Evolutionary conservation across 2,329 filamentous ascomycete genomes (phyloP), one percentile per base, ranked within the genome.

Genomic region (Metarhizium rileyi): DNA sequence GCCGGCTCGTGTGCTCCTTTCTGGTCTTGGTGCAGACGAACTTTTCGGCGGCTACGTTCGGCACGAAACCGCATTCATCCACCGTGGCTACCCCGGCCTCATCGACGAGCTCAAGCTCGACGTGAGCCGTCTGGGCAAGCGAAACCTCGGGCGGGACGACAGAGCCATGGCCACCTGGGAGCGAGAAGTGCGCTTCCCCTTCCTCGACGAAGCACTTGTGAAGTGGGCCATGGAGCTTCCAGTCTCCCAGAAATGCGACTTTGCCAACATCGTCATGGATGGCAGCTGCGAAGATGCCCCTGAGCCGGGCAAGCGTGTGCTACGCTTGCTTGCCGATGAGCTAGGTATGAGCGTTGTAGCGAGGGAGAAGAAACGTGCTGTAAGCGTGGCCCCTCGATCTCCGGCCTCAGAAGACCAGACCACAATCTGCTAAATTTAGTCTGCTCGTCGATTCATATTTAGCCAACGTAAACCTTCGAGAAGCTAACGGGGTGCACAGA

Each of bases 101-200:
- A 70, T 90, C 4, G 79, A 87, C 1, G 91, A 98, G 66, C 77
- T 98, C 5, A 80, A 86, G 52, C 75, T 97, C 3, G 93, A 98
- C 53, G 84, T 97, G 35, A 74, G 80, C 44, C 81, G 94, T 23
- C 79, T 98, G 1, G 90, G 91, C 1, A 89, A 93, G 67, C 81
- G 93, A n/a, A 98, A 98, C 56, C 76, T 98, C 7, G 94, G 93
- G 4, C 83, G 93, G 9, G 93, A 98, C 61, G 94, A 98, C 66
- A 80, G 93, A 23, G 86, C 90, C 18, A 88, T 96, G 66, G 84
- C 88, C 2, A 80, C 95, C 61, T 97, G 90, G 86, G 82, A 87
- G 14, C 84, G 84, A 53, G 93, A 98, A 67, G 86, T 86, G 28
- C 80, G 93, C 33, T 96, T 94, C 62, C 93, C 94, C 0, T 98